Percentiles rank a stretch among this genome's conserved stretches.
phyloP scores from a whole-genome alignment of 805 yeast species.

The Danielia oregonensis region DNA sequence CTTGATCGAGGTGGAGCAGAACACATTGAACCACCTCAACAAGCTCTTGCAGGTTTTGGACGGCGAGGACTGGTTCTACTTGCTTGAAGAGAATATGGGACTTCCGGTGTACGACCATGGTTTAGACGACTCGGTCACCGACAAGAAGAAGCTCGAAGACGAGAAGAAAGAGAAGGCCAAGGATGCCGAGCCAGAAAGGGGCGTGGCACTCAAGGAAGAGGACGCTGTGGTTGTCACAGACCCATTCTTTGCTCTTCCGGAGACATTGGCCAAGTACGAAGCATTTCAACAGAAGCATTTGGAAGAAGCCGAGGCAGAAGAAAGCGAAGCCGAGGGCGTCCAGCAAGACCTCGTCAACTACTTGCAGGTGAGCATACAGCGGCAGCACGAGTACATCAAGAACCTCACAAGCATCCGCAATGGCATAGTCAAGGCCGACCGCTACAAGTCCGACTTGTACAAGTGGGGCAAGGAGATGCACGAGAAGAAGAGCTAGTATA shows the following conservation, averaged over 20 bases:
- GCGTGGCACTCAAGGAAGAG: constrained; percentile 32
- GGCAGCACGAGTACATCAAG: constrained; percentile 77
- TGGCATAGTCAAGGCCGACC: constrained; percentile 74
- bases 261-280: constrained; percentile 31
- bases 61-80: constrained; percentile 78
- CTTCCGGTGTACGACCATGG: constrained; percentile 71
- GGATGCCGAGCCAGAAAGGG: constrained; percentile 13
- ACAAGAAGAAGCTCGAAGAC: constrained; percentile 5
- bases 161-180: constrained; percentile 3
- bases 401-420: constrained; percentile 69
- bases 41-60: constrained; percentile 72
- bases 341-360: constrained; percentile 51
- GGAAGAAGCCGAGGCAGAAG: constrained; percentile 18
- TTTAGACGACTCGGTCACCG: constrained; percentile 23
- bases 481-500: constrained; percentile 33
- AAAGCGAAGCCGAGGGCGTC: constrained; percentile 45
- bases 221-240: constrained; percentile 55
- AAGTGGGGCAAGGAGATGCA: constrained; percentile 87
- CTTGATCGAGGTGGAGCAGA: constrained; percentile 77
- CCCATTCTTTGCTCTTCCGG: constrained; percentile 57
- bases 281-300: constrained; percentile 19
- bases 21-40: constrained; percentile 65
- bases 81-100: constrained; percentile 60
- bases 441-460: constrained; percentile 63
- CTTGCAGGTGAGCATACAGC: constrained; percentile 42